Conservation (phyloP, 495 filamentous ascomycete species). For the Extremus antarcticus region DNA sequence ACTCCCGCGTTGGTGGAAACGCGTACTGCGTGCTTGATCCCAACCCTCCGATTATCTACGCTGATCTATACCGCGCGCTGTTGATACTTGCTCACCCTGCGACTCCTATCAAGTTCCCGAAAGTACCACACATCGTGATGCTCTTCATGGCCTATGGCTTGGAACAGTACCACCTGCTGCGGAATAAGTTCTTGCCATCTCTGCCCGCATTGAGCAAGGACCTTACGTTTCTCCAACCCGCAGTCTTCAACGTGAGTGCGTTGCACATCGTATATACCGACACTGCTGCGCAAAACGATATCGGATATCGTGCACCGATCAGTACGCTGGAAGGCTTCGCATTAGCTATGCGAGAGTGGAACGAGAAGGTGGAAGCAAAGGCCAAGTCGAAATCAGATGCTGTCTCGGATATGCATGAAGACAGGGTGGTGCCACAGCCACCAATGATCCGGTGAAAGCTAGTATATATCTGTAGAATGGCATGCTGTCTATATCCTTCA, state of each 20-base stretch:
- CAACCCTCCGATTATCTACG: background rate
- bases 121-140: background rate
- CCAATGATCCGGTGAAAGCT: background rate
- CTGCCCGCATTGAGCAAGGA: background rate
- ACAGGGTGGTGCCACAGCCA: background rate
- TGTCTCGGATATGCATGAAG: background rate
- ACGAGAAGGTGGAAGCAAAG: background rate
- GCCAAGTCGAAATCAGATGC: background rate
- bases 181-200: background rate
- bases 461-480: too few species aligned
- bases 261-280: background rate
- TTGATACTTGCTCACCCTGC: background rate
- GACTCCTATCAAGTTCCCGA: background rate
- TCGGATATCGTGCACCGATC: background rate
- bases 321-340: background rate
- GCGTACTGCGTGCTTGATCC: background rate
- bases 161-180: background rate
- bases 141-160: background rate
- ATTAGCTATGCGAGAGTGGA: background rate
- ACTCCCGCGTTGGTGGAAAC: background rate
- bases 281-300: background rate
- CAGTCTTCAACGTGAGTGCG: background rate
- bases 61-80: background rate
- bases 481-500: background rate
- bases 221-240: background rate